Base-by-base conservation (phyloP, 192 early-diverging fungal genomes). In the Umbelopsis ramanniana region DNA sequence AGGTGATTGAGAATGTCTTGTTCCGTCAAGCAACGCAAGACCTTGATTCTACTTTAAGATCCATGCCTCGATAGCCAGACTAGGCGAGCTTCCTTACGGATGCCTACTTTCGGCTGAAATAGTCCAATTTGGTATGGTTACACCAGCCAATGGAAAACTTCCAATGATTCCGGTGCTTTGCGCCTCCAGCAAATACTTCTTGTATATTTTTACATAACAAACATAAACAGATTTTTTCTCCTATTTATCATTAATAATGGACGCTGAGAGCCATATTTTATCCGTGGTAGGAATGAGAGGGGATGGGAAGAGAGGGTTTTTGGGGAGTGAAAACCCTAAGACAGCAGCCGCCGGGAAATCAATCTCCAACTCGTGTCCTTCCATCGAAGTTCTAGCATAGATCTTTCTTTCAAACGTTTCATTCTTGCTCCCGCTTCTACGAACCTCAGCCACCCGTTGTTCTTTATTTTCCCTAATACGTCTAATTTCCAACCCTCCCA, bases 1-100 rank as follows among this genome's bases (percentile, higher is more conserved):
- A 74, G 48, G 67, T 75, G 6, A 66, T 79, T 50, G 77, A 75
- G 46, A 79, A 79, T 69, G 74, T 79, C 17, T 52, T 79, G 8
- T 66, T 53, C 26, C 53, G 74, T 26, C 77, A 79, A 57, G 77
- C 73, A 26, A 79, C 77, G 7, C 69, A 70, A 46, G 69, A 70
- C 26, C 48, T 70, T 19, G 69, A 70, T 46, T 52, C 69, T 21
- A 70, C 69, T 9, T 52, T 48, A 52, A 29, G 57, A 35, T 29
- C 57, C 57, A 63, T 63, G 14, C 37, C 57, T 63, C 57, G 57
- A 63, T 63, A 37, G 26, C 57, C 57, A 17, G 57, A 63, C 57
- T 63, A 11, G 57, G 57, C 8, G 10, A 12, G 23, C 33, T 7
- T n/a, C 7, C 17, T 37, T 3, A 29, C 57, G 57, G 57, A 63